phyloP scores from a whole-genome alignment of 345 rosid genomes.

The Salix koriyanagi region DNA sequence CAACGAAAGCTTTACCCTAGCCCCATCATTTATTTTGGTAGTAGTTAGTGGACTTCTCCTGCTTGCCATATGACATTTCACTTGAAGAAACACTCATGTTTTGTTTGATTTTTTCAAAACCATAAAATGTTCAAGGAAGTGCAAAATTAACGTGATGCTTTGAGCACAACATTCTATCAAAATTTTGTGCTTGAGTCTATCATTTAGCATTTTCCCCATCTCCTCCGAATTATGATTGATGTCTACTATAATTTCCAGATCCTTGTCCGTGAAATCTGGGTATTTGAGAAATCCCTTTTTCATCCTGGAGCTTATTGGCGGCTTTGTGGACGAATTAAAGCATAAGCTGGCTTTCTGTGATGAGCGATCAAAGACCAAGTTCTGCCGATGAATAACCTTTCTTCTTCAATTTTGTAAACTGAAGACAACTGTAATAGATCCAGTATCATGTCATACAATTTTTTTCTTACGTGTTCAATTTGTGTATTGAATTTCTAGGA shows the following conservation, averaged over 20 bases:
- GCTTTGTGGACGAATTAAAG: conserved; percentile 69
- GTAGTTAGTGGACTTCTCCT: neutral
- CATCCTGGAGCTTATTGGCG: conserved; percentile 84
- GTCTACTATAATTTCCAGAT: conserved; percentile 37
- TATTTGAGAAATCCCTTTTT: conserved; percentile 91
- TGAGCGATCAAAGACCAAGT: neutral
- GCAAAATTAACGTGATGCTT: too few species aligned
- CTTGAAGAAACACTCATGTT: neutral
- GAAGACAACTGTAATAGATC: neutral
- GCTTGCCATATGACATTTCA: neutral
- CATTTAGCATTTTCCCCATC: neutral
- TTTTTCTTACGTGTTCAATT: neutral
- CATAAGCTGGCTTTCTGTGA: conserved; percentile 18
- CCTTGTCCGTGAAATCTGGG: conserved; percentile 91
- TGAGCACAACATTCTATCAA: neutral
- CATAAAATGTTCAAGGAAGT: neutral
- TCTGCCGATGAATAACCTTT: neutral
- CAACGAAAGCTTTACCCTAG: neutral
- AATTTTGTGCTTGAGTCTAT: neutral
- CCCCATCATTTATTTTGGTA: neutral
- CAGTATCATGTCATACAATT: neutral
- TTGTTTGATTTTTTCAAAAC: neutral
- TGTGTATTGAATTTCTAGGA: neutral
- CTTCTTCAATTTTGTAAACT: conserved; percentile 20
- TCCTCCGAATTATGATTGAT: neutral